Base-by-base conservation (phyloP, 768 basidiomycete genomes). In the Panaeolus papilionaceus region DNA sequence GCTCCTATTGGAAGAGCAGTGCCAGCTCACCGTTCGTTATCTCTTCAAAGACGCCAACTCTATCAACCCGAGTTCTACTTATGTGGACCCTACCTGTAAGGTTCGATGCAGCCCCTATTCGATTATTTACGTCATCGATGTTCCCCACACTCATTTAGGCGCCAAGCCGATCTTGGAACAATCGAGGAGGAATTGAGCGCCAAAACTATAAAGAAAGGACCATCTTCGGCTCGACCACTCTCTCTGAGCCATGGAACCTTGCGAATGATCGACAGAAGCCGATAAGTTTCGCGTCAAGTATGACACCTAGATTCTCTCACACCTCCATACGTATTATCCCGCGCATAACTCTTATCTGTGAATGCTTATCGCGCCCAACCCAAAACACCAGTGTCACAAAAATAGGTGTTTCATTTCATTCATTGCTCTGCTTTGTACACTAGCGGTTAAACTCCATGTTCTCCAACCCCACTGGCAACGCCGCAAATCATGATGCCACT, bases 81-180 rank as follows among this genome's bases (percentile, higher is more conserved):
- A 33, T 33, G 33, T 33, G 33, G 5, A 33, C 33, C 33, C 33
- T 1, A 33, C 33, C 33, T 33, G 33, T 6, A 16, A 40, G 9
- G 4, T 11, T 45, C 45, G 45, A 45, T 3, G 16, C 45, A 23
- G 47, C 47, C 47, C 47, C 47, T 49, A 49, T 49, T 23, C 16
- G 47, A 2, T 58, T 1, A 16, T 28, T 58, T 28, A 58, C 33
- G 54, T 58, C 54, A 58, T 16, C 54, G 26, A 33, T 37, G 14
- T 33, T 58, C 33, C 54, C 54, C 54, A 58, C 54, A 58, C 28
- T 58, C 54, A 58, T 58, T 58, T 58, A 58, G 28, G 54, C 54
- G 54, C 54, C 49, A 51, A 28, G 23, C 33, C 16, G 20, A 6
- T 28, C 33, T 33, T 58, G 33, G 11, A 14, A 16, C 28, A 45